phyloP scores from a whole-genome alignment of 2,329 filamentous ascomycete species.

The Stagonosporopsis cucurbitacearum region DNA sequence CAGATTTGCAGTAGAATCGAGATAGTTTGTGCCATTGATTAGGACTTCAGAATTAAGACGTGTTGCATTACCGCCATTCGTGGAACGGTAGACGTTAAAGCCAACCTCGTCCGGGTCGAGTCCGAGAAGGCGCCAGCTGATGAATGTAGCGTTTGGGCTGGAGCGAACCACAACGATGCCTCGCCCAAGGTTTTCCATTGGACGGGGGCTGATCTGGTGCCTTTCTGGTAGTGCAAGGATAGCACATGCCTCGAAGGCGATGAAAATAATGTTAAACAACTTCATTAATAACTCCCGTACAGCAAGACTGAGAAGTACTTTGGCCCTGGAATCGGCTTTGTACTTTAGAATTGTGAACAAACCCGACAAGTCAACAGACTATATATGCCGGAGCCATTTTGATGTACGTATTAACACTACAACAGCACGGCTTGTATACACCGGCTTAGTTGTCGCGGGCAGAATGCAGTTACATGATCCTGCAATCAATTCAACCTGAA shows the following conservation, averaged over 20 bases:
- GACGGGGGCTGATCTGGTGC: neutral
- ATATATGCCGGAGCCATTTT: neutral
- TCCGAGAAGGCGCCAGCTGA: constrained; percentile 17
- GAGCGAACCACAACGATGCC: constrained; percentile 11
- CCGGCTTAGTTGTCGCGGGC: neutral
- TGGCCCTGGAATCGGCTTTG: neutral
- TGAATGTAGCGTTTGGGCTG: constrained; percentile 2
- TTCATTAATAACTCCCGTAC: neutral
- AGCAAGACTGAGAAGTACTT: no score
- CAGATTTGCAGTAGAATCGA: constrained; percentile 8
- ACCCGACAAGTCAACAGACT: neutral
- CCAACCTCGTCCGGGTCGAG: constrained; percentile 8
- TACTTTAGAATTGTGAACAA: neutral
- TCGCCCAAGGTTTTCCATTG: constrained; percentile 15
- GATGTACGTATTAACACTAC: neutral
- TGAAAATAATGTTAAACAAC: neutral
- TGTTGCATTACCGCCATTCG: neutral
- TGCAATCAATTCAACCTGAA: neutral
- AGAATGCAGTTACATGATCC: no score
- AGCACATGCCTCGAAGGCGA: neutral
- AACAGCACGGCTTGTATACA: neutral
- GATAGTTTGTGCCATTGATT: constrained; percentile 13
- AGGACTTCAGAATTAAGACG: constrained; percentile 11
- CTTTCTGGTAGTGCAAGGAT: neutral
- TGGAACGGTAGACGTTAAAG: constrained; percentile 19